These are phyloP conservation scores for Grammothele lineata DNA, from an alignment of 768 basidiomycete genomes.

Conservation along the genomic window DNA sequence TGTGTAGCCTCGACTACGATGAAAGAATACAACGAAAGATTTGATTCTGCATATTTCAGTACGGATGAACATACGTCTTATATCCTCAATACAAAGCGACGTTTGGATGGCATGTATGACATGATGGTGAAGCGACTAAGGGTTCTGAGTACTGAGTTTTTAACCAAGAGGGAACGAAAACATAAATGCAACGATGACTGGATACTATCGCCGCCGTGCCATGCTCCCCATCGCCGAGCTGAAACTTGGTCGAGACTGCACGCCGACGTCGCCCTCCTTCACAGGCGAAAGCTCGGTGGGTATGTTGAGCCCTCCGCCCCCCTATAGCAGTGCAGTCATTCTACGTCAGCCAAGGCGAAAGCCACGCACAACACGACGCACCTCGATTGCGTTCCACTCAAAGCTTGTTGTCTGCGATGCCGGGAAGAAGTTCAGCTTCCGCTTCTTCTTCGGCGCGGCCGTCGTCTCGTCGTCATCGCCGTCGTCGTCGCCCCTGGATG, in stretches of 20 bases:
- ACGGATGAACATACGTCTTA: too few species aligned
- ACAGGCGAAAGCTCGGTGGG: constrained; percentile 66
- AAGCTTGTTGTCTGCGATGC: constrained; percentile 37
- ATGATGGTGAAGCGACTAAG: too few species aligned
- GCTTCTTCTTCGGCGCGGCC: constrained; percentile 51
- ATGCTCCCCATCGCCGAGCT: constrained; percentile 5
- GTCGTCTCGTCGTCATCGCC: constrained; percentile 21
- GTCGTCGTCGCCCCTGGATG: not conserved
- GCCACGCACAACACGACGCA: constrained; percentile 13
- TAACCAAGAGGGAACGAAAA: too few species aligned
- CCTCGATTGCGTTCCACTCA: constrained; percentile 39
- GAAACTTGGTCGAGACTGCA: constrained; percentile 31
- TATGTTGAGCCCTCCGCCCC: constrained; percentile 48
- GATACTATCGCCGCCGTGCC: constrained; percentile 3
- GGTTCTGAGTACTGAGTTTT: too few species aligned
- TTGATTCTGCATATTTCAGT: too few species aligned
- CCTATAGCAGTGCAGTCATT: constrained; percentile 13
- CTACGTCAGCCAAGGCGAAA: not conserved
- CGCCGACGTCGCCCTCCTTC: constrained; percentile 43
- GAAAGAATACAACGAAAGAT: too few species aligned
- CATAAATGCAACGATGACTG: too few species aligned
- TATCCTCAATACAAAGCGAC: too few species aligned
- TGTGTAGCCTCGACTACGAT: too few species aligned
- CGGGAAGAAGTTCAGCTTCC: constrained; percentile 63
- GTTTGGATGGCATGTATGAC: too few species aligned